phyloP scores from a whole-genome alignment of 176 grass and related monocot genomes.

The Puccinellia tenuiflora region DNA sequence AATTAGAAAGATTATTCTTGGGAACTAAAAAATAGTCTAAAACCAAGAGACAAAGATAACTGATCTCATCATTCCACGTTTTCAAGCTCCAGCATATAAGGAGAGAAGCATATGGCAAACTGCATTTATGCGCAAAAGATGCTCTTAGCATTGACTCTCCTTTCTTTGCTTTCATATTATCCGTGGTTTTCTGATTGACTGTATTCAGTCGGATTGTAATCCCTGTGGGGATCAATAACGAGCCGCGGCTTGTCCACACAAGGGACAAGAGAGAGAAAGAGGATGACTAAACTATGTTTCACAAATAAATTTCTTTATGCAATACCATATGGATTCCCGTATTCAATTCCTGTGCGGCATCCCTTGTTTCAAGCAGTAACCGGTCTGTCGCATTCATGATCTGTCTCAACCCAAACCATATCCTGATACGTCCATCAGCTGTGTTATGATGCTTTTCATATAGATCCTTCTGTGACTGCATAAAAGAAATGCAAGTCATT shows the following conservation, averaged over 20 bases:
- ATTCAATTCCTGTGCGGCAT: conserved; percentile 66
- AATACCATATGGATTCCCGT: conserved; percentile 98
- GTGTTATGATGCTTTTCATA: conserved; percentile 80
- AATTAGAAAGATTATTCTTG: conserved; percentile 8
- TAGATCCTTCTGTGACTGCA: conserved; percentile 79
- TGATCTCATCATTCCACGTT: not conserved
- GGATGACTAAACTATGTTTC: not conserved
- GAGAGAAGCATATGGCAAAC: not conserved
- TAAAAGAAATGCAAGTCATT: not conserved
- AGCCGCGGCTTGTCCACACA: not conserved
- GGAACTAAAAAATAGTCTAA: not conserved
- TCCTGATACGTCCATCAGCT: conserved; percentile 78
- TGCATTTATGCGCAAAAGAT: not conserved
- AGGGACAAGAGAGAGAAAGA: not conserved
- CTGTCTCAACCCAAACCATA: conserved; percentile 97
- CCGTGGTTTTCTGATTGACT: not conserved
- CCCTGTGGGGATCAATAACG: not conserved
- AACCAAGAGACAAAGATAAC: not conserved
- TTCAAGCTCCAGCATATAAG: not conserved
- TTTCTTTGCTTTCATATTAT: not conserved
- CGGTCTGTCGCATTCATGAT: conserved; percentile 87
- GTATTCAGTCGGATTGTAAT: not conserved
- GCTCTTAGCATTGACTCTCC: not conserved
- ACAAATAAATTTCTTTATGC: conserved; percentile 17
- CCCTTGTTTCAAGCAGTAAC: conserved; percentile 84